Base-by-base conservation (phyloP, 139 green algal genomes). In the Chlorella sp. region DNA sequence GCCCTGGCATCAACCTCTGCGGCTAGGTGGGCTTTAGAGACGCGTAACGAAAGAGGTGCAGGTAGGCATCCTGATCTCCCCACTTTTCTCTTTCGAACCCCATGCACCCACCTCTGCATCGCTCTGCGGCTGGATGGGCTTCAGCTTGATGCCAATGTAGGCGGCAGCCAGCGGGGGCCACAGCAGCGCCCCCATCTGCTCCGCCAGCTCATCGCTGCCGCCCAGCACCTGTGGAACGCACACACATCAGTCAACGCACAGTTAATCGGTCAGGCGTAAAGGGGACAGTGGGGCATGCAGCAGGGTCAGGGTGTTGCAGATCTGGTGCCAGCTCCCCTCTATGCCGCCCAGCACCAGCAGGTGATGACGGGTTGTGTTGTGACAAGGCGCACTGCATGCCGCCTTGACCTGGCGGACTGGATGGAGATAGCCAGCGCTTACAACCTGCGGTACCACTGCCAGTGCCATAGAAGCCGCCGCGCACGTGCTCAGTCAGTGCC, bases 31-130 rank as follows among this genome's bases (percentile, higher is more conserved):
- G n/a, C n/a, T n/a, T n/a, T n/a, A n/a, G n/a, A n/a, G n/a, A n/a
- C n/a, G n/a, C n/a, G n/a, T n/a, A n/a, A n/a, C n/a, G n/a, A n/a
- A n/a, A n/a, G n/a, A n/a, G n/a, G n/a, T n/a, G n/a, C n/a, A n/a
- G n/a, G n/a, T n/a, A n/a, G n/a, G n/a, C n/a, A n/a, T n/a, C n/a
- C n/a, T n/a, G n/a, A n/a, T n/a, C n/a, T n/a, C n/a, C n/a, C n/a
- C n/a, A n/a, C n/a, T n/a, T n/a, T n/a, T n/a, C n/a, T n/a, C n/a
- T n/a, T n/a, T n/a, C n/a, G n/a, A n/a, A n/a, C n/a, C n/a, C n/a
- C n/a, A n/a, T n/a, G n/a, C n/a, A n/a, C 85, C 5, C 69, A 92
- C 87, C 87, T 90, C 87, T 12, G 78, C 79, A n/a, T 90, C 87
- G 57, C 76, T 86, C 61, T 86, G 78, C 19, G 90, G 90, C 64